Percentiles rank a stretch among this genome's conserved stretches.
These are phyloP conservation scores for Monosporascus ibericus DNA, from an alignment of 2,329 filamentous ascomycete genomes.

Conservation along the genomic window DNA sequence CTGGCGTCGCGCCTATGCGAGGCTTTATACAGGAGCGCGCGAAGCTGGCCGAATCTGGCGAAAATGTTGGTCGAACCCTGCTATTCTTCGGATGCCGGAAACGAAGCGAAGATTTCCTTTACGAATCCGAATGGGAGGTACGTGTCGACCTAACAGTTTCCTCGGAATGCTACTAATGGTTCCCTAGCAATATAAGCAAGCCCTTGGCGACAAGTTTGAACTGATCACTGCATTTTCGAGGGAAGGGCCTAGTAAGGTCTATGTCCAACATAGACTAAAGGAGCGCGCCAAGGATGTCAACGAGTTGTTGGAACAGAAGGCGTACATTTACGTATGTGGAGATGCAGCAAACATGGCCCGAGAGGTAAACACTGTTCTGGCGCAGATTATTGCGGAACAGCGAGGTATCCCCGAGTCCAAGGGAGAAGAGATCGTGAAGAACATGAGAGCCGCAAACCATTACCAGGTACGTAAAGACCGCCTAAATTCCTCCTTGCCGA, in stretches of 20 bases:
- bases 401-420: constrained; percentile 77
- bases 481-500: constrained; percentile 1
- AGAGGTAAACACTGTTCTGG: constrained; percentile 83
- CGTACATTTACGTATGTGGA: constrained; percentile 96
- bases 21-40: constrained; percentile 92
- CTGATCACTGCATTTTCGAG: constrained; percentile 95
- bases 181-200: constrained; percentile 69
- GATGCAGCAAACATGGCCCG: constrained; percentile 96
- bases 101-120: constrained; percentile 83
- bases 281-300: constrained; percentile 81
- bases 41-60: constrained; percentile 71
- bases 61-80: constrained; percentile 78
- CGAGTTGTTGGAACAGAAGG: constrained; percentile 76
- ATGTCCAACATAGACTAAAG: constrained; percentile 89
- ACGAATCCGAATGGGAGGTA: constrained; percentile 88
- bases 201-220: constrained; percentile 82
- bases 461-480: constrained; percentile 68
- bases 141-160: constrained; percentile 27
- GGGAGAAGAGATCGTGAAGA: constrained; percentile 94
- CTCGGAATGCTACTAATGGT: constrained; percentile 18
- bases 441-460: constrained; percentile 88
- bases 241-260: constrained; percentile 80
- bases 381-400: constrained; percentile 79
- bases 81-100: constrained; percentile 96
- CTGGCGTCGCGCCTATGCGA: constrained; percentile 93